Conservation (phyloP, 148 eudicot genomes). For the Arbutus unedo region DNA sequence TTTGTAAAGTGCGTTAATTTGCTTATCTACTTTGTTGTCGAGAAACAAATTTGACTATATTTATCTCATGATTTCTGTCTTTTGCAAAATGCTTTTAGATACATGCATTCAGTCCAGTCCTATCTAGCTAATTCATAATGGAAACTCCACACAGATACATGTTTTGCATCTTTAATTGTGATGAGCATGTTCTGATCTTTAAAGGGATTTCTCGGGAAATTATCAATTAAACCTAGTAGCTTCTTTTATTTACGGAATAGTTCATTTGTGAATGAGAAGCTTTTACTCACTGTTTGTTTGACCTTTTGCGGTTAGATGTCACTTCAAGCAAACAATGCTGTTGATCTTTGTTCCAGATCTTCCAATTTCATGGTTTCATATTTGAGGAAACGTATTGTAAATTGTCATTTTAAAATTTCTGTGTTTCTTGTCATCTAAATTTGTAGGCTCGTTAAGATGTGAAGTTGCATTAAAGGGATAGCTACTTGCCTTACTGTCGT, state of each 20-base stretch:
- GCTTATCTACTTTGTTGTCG: background rate
- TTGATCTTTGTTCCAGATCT: background rate
- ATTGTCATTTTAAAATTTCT: background rate
- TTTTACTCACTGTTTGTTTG: background rate
- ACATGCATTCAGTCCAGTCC: background rate
- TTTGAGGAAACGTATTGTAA: background rate
- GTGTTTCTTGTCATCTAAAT: background rate
- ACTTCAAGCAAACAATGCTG: background rate
- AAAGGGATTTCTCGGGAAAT: background rate
- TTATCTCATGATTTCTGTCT: background rate
- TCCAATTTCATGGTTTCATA: background rate
- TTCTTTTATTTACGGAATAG: background rate
- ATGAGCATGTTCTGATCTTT: background rate
- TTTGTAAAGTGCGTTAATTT: slow-evolving; percentile 8
- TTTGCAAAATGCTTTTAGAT: background rate
- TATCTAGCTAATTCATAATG: background rate
- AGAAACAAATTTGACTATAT: background rate
- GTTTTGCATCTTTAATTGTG: background rate
- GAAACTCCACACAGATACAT: background rate
- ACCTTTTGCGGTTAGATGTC: background rate
- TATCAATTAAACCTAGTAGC: background rate
- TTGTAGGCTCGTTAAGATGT: background rate
- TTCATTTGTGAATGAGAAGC: background rate
- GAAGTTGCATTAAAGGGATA: background rate
- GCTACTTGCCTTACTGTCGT: no score